These are phyloP conservation scores for Thamnidium elegans DNA, from an alignment of 192 early-diverging fungal species.

Conservation along the genomic window DNA sequence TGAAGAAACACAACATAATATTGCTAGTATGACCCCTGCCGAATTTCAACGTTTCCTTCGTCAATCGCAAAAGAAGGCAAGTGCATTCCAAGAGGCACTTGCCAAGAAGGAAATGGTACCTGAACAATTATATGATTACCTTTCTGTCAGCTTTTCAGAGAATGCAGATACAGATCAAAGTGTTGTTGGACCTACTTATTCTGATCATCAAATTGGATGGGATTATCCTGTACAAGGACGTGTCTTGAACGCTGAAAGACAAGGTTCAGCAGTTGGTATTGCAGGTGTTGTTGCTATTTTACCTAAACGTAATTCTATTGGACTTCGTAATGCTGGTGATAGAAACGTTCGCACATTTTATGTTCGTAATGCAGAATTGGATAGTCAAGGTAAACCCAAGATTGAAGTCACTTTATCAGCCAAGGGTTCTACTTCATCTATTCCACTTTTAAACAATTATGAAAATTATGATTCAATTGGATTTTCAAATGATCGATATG, in stretches of 20 bases:
- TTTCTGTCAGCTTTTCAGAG: slow-evolving; percentile 26
- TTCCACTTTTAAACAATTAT: slow-evolving; percentile 4
- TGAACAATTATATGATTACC: slow-evolving; percentile 34
- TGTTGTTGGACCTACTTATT: slow-evolving; percentile 52
- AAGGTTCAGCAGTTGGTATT: slow-evolving; percentile 58
- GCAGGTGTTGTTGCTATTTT: slow-evolving; percentile 60
- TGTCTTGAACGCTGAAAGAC: slow-evolving; percentile 46
- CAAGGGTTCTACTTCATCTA: not conserved
- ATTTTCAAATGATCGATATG: no score
- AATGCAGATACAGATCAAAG: not conserved
- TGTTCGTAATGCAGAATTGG: slow-evolving; percentile 56
- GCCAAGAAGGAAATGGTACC: slow-evolving; percentile 24
- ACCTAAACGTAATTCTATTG: slow-evolving; percentile 28
- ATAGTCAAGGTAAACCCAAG: slow-evolving; percentile 46
- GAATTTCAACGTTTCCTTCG: slow-evolving; percentile 64
- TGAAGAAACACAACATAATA: slow-evolving; percentile 42
- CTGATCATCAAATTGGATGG: slow-evolving; percentile 27
- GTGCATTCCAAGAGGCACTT: slow-evolving; percentile 29
- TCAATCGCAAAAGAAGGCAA: slow-evolving; percentile 45
- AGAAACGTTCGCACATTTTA: slow-evolving; percentile 54
- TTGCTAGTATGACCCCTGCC: slow-evolving; percentile 52
- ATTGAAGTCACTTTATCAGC: slow-evolving; percentile 14
- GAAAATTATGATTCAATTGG: not conserved
- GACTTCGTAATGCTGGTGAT: slow-evolving; percentile 19
- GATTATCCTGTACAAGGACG: slow-evolving; percentile 57